Base-by-base conservation (phyloP, 441 rosid species). In the Eruca vesicaria region DNA sequence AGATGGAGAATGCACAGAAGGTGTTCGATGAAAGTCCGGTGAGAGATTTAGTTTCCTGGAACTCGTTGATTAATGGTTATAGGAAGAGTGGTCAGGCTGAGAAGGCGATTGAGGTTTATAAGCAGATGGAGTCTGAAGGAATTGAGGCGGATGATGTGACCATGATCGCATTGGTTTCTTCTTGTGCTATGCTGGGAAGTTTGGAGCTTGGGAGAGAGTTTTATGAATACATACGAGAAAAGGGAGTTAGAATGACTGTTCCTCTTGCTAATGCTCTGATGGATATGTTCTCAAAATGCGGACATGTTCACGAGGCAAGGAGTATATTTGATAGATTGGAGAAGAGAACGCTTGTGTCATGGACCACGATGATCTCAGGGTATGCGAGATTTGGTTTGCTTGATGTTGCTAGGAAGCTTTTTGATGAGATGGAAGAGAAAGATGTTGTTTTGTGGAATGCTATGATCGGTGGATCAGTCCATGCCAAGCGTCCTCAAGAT, bases 21-120 rank as follows among this genome's bases (percentile, higher is more conserved):
- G 82, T 89, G 90, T 94, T 94, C 58, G 96, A 90, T 82, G 84
- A 83, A 87, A 65, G 93, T 84, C 71, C 84, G 32, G 90, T 86
- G 11, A 92, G 91, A 69, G 89, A 90, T 68, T 85, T 87, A 86
- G 96, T 94, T 78, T 85, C 99, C 56, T 94, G 98, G 98, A 94
- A 92, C 67, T 85, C 85, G 23, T 83, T 94, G 89, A 92, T 92
- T 77, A 86, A 84, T 77, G 98, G 98, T 63, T 90, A 83, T 72
- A 88, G 81, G 55, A 48, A 48, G 55, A 48, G 18, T 19, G 55
- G 55, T 7, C 55, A 48, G 19, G 82, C 87, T 0, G 76, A 62
- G 60, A 83, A 80, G 63, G 96, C 98, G 1, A 41, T 94, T 14
- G 9, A 55, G 28, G 70, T 83, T 58, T 92, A 81, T 79, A 69